phyloP scores from a whole-genome alignment of 495 filamentous ascomycete genomes.

The Paragyromitra xinjiangensis region DNA sequence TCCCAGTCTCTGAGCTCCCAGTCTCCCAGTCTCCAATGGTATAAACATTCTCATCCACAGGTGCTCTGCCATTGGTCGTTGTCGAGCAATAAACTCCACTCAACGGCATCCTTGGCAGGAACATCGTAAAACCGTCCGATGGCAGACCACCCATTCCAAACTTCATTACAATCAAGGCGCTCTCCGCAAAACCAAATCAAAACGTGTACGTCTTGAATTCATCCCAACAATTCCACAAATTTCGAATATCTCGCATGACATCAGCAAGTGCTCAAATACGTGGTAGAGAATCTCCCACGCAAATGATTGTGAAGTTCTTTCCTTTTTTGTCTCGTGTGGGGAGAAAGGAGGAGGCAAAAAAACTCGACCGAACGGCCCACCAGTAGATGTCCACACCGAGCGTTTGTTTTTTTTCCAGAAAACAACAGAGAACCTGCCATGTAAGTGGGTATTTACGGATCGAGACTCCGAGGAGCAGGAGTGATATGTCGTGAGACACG shows the following conservation, averaged over 20 bases:
- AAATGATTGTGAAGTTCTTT: constrained; percentile 27
- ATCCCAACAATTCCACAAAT: constrained; percentile 29
- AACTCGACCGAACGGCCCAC: neutral
- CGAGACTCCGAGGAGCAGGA: constrained; percentile 6
- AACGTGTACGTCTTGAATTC: constrained; percentile 35
- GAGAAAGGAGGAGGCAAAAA: constrained; percentile 23
- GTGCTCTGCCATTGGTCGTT: neutral
- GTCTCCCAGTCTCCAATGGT: constrained; percentile 4
- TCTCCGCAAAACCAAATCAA: constrained; percentile 19
- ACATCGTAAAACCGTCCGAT: constrained; percentile 38
- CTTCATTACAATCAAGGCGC: constrained; percentile 6
- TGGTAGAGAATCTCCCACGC: constrained; percentile 31
- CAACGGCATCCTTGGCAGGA: constrained; percentile 23
- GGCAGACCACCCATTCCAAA: constrained; percentile 14
- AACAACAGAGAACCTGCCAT: constrained; percentile 19
- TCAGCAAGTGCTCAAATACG: constrained; percentile 30
- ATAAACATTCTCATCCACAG: constrained; percentile 23
- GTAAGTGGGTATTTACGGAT: constrained; percentile 18
- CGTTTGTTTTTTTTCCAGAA: constrained; percentile 34
- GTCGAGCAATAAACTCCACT: constrained; percentile 10
- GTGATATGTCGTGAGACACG: constrained; percentile 9
- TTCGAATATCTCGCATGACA: constrained; percentile 12
- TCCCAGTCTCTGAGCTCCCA: constrained; percentile 15
- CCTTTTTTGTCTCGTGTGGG: constrained; percentile 18
- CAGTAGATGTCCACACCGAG: neutral